phyloP scores from a whole-genome alignment of 2,329 filamentous ascomycete species.

The Daldinia sp. region DNA sequence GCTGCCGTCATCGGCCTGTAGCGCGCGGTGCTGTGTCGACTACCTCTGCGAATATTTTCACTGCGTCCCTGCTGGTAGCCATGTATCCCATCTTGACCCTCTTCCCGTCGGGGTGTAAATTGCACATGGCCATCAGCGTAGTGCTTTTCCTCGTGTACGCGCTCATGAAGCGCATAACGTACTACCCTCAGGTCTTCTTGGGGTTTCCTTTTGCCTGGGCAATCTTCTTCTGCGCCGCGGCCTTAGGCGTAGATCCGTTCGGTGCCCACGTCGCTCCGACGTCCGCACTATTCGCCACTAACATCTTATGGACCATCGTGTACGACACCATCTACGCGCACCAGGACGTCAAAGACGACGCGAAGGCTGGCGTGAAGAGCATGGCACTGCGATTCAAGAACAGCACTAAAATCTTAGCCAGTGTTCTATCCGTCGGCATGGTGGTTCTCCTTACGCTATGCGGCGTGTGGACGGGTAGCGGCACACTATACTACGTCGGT shows the following conservation, averaged over 20 bases:
- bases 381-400: slow-evolving; percentile 32
- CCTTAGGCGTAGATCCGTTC: slow-evolving; percentile 54
- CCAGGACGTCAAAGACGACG: slow-evolving; percentile 35
- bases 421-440: slow-evolving; percentile 4
- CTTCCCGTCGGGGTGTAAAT: slow-evolving; percentile 9
- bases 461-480: slow-evolving; percentile 13
- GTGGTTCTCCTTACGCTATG: slow-evolving; percentile 17
- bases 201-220: slow-evolving; percentile 60
- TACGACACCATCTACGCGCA: slow-evolving; percentile 38
- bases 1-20: slow-evolving; percentile 60
- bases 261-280: slow-evolving; percentile 43
- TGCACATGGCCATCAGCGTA: slow-evolving; percentile 49
- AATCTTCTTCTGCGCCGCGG: slow-evolving; percentile 57
- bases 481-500: slow-evolving; percentile 6
- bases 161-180: slow-evolving; percentile 59
- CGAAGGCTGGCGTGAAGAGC: slow-evolving; percentile 33
- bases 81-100: slow-evolving; percentile 49
- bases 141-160: slow-evolving; percentile 56
- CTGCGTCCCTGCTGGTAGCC: slow-evolving; percentile 48
- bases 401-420: slow-evolving; percentile 16
- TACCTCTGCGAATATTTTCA: slow-evolving; percentile 49
- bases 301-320: slow-evolving; percentile 30
- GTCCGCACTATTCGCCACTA: slow-evolving; percentile 24
- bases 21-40: slow-evolving; percentile 56
- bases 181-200: slow-evolving; percentile 61